Percentiles rank a stretch among this genome's conserved stretches.
Evolutionary conservation across 257 asterid species (phyloP).

Genomic region (Solanum habrochaites): DNA sequence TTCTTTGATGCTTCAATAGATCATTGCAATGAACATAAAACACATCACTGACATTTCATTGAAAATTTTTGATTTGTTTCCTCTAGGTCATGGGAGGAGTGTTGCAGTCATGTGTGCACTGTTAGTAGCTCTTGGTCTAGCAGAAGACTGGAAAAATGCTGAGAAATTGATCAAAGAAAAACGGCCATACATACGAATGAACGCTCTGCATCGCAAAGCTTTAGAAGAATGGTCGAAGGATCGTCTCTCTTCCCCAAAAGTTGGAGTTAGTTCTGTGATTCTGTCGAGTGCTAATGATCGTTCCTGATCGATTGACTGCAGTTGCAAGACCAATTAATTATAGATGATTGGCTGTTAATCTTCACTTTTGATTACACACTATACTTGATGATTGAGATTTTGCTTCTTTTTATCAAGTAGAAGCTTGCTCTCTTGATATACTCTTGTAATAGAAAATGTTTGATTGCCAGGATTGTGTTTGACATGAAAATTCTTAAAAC

Average conservation of each 20-base stretch:
- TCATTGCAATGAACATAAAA: background rate
- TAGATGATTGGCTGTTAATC: background rate
- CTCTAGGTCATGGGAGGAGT: conserved; percentile 86
- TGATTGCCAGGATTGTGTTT: background rate
- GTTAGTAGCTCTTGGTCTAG: conserved; percentile 81
- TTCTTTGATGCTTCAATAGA: background rate
- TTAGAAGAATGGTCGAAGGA: conserved; percentile 90
- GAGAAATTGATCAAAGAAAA: conserved; percentile 62
- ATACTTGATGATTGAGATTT: no score
- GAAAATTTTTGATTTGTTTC: background rate
- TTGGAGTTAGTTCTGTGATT: conserved; percentile 12
- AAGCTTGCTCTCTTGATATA: no score
- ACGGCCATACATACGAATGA: conserved; percentile 69
- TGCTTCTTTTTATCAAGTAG: no score
- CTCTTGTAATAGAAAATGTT: no score
- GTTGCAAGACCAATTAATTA: background rate
- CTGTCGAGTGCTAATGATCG: conserved; percentile 4
- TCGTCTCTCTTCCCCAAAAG: conserved; percentile 34
- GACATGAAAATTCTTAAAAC: background rate
- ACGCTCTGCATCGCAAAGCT: conserved; percentile 64
- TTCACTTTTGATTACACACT: background rate
- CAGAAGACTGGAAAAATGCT: conserved; percentile 85
- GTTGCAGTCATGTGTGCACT: conserved; percentile 91
- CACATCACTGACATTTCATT: no score
- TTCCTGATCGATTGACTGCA: background rate